Evolutionary conservation across 139 green algal genomes (phyloP), one percentile per base, ranked within the genome.

Genomic region (Chlamydomonas schloesseri): DNA sequence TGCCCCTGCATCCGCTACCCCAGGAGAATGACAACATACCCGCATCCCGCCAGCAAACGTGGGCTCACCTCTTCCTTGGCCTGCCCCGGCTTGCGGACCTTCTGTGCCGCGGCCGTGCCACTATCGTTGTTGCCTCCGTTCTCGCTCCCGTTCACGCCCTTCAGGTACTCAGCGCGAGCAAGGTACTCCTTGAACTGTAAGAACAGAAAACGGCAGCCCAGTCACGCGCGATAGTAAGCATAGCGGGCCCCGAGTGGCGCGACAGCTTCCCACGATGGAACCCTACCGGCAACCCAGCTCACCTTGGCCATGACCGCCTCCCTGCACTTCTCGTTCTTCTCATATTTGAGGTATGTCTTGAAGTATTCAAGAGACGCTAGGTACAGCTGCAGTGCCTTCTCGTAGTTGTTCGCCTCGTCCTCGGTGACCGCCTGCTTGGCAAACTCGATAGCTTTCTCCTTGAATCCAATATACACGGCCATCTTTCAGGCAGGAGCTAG

Each of bases 181-280:
- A 99, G 83, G 83, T 99, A 99, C 71, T 99, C 98, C 74, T 93
- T 94, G 83, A 99, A 97, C 96, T 99, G 95, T 71, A 71, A 60
- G 55, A 11, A 60, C 10, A 23, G 55, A 4, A 3, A 60, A 60
- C 8, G 20, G 5, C 42, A 50, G 42, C 5, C 42, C 42, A 50
- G 8, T 13, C 42, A 50, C 6, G 42, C 42, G 42, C 42, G 42
- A 8, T 13, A 5, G 42, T 50, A 50, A 50, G 8, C 6, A 8
- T 8, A 5, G 8, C 6, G 6, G 42, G 42, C 42, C 42, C 42
- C 42, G 42, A 5, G 42, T n/a, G 34, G n/a, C 21, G 37, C 8
- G 34, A 75, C 21, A 55, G 10, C 24, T 33, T 21, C 70, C 70
- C 50, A 53, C 46, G 17, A 50, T 5, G 55, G 17, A 64, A 70